Evolutionary conservation across 1,139 yeast species (phyloP).

Genomic region (Pichia sp.): DNA sequence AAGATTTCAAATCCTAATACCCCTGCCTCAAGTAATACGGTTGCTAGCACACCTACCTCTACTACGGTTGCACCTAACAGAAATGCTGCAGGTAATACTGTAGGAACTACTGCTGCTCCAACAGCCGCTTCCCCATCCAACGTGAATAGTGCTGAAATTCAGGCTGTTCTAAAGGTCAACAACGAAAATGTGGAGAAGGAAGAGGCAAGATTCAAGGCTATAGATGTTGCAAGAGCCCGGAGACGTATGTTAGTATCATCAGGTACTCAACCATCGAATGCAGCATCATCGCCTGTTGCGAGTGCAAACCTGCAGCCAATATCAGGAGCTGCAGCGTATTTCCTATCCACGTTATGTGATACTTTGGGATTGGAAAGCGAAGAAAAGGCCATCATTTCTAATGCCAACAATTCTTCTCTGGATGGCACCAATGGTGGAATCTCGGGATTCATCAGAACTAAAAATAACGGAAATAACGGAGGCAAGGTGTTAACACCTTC

Average conservation of each 20-base stretch:
- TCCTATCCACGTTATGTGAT: constrained; percentile 49
- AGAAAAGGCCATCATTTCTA: constrained; percentile 25
- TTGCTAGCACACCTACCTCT: constrained; percentile 10
- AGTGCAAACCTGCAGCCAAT: neutral
- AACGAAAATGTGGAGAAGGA: constrained; percentile 28
- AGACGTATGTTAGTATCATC: constrained; percentile 39
- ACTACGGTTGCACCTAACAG: neutral
- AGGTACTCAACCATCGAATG: neutral
- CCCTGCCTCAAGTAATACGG: constrained; percentile 18
- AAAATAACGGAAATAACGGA: constrained; percentile 10
- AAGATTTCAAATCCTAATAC: constrained; percentile 5
- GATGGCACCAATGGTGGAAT: neutral
- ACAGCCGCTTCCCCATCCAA: constrained; percentile 11
- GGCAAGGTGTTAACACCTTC: constrained; percentile 32
- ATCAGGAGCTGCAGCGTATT: constrained; percentile 46
- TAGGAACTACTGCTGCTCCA: neutral
- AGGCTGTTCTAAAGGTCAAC: constrained; percentile 29
- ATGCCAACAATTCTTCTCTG: constrained; percentile 4
- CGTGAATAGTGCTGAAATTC: constrained; percentile 30
- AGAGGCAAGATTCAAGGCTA: constrained; percentile 22
- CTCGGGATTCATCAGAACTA: constrained; percentile 10
- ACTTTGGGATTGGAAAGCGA: constrained; percentile 45
- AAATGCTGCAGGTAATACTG: neutral
- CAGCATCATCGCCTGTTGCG: neutral
- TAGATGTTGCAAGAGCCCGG: constrained; percentile 33